Evolutionary conservation across 2,329 filamentous ascomycete genomes (phyloP), one percentile per base, ranked within the genome.

Genomic region (Alternaria sp.): DNA sequence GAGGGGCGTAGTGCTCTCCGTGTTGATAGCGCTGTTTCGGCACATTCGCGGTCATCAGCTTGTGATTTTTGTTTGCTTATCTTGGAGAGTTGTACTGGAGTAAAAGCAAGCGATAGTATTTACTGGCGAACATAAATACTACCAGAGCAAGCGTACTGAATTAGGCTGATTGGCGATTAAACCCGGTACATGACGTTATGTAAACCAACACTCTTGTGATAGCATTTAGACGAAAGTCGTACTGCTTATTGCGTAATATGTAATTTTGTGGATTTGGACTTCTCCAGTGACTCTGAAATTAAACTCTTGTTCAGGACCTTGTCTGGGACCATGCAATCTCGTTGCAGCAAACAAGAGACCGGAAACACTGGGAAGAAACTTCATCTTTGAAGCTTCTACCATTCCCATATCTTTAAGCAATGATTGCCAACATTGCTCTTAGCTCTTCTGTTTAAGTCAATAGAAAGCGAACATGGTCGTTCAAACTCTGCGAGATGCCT

Each of bases 1-100:
- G 46, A 67, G 51, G 26, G 62, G 51, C 9, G 41, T 2, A 7
- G 8, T 10, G 24, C 24, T 26, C 10, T 44, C 1, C 56, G 55
- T 58, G 49, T 41, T 33, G 14, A n/a, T 24, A 23, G 21, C 14
- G 14, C 29, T 39, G 13, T 40, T 14, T 23, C 7, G 17, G 26
- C 17, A 36, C 14, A 5, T 41, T 23, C 21, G 31, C 11, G 17
- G 17, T 26, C 26, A 31, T 21, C 21, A 11, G n/a, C 6, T 10
- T 13, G 14, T 2, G 31, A 26, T 0, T 14, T 36, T 4, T 34
- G 5, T 24, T 17, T 17, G 17, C 17, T 6, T 34, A 1, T n/a
- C 31, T 5, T 34, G 21, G 14, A 34, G 14, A 36, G 21, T 24
- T 34, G 33, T 48, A 48, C 29, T 24, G 21, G 13, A 13, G 31